These are phyloP conservation scores for Pyrenophora tritici-repentis DNA, from an alignment of 2,329 filamentous ascomycete species.

Conservation along the genomic window DNA sequence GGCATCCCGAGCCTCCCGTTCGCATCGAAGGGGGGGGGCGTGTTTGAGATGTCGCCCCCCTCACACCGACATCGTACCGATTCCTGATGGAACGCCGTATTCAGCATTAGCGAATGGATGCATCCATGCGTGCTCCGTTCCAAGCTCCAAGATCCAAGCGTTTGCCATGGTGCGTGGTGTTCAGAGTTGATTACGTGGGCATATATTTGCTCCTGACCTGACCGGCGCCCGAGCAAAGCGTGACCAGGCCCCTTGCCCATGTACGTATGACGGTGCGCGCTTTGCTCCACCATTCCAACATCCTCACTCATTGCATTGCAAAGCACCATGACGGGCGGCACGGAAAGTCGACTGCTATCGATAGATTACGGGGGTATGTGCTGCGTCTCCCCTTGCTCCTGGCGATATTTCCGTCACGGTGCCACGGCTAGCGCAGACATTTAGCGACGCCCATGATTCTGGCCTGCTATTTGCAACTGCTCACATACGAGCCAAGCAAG, in stretches of 20 bases:
- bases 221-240: slow-evolving; percentile 11
- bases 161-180: slow-evolving; percentile 10
- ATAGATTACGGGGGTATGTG: slow-evolving; percentile 24
- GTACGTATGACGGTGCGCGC: slow-evolving; percentile 15
- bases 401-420: slow-evolving; percentile 34
- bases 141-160: neutral
- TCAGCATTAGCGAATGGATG: neutral
- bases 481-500: slow-evolving; percentile 22
- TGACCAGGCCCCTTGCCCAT: slow-evolving; percentile 10
- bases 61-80: slow-evolving; percentile 15
- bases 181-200: slow-evolving; percentile 22
- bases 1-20: slow-evolving; percentile 13
- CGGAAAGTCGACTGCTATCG: slow-evolving; percentile 23
- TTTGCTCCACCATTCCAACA: slow-evolving; percentile 19
- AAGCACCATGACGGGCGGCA: slow-evolving; percentile 31
- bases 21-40: slow-evolving; percentile 16
- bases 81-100: slow-evolving; percentile 14
- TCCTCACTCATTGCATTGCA: slow-evolving; percentile 17
- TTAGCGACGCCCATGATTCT: slow-evolving; percentile 22
- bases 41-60: slow-evolving; percentile 22
- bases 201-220: slow-evolving; percentile 8
- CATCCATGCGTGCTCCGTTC: slow-evolving; percentile 7
- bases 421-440: slow-evolving; percentile 39
- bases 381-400: slow-evolving; percentile 25
- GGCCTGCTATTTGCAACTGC: slow-evolving; percentile 8